Conservation (phyloP, 306 rosid species). For the Dryas drummondii region DNA sequence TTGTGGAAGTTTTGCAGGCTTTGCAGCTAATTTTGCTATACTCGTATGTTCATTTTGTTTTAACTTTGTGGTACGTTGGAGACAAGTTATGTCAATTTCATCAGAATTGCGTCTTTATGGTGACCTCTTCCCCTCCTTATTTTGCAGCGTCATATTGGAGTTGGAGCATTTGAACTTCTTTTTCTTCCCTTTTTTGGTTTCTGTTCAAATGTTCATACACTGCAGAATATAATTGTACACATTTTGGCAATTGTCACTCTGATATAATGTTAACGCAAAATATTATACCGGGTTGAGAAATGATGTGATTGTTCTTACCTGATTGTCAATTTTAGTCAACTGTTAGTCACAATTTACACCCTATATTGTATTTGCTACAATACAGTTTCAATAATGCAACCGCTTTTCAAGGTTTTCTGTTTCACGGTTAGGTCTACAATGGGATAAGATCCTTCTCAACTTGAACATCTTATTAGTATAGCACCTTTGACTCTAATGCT, state of each 20-base stretch:
- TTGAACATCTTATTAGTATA: too few relatives aligned
- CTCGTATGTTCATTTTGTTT: conserved; percentile 3
- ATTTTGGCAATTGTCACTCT: background rate
- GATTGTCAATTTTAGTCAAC: background rate
- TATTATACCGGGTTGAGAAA: too few relatives aligned
- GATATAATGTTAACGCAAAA: background rate
- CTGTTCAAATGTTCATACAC: background rate
- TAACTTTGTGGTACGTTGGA: background rate
- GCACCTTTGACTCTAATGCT: too few relatives aligned
- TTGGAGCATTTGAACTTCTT: background rate
- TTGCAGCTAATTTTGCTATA: conserved; percentile 15
- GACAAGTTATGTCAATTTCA: background rate
- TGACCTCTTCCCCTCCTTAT: background rate
- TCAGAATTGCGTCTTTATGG: background rate
- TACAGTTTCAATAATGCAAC: too few relatives aligned
- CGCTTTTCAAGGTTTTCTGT: background rate
- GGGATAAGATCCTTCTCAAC: too few relatives aligned
- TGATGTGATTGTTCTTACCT: too few relatives aligned
- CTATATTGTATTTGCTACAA: too few relatives aligned
- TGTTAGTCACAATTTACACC: background rate
- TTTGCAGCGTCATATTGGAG: background rate
- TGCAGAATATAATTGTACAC: background rate
- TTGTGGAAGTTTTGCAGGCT: conserved; percentile 26
- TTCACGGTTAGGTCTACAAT: background rate
- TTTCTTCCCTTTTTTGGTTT: background rate